Evolutionary conservation across 257 asterid species (phyloP).

Genomic region (Nicotiana attenuata): DNA sequence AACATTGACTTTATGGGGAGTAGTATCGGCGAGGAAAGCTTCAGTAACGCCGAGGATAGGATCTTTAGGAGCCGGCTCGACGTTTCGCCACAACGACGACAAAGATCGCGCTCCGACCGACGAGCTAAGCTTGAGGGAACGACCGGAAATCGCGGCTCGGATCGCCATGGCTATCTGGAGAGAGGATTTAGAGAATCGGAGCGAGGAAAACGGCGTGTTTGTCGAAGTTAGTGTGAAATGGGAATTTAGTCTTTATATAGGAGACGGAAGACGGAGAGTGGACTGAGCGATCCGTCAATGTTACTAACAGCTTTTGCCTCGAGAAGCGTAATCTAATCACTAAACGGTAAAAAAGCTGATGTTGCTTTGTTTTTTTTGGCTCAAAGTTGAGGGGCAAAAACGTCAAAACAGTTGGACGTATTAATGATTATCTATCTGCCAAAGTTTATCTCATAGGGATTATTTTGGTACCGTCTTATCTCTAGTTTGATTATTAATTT

Average conservation of each 20-base stretch:
- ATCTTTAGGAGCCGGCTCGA: slow-evolving; percentile 93
- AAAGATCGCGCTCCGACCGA: slow-evolving; percentile 54
- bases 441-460: neutral
- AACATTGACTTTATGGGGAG: slow-evolving; percentile 82
- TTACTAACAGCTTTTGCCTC: neutral
- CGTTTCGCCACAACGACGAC: slow-evolving; percentile 83
- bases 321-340: neutral
- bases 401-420: neutral
- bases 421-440: neutral
- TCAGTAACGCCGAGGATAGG: slow-evolving; percentile 98
- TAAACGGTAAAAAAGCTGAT: slow-evolving; percentile 6
- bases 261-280: neutral
- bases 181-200: neutral
- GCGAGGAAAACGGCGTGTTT: slow-evolving; percentile 1
- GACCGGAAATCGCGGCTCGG: slow-evolving; percentile 40
- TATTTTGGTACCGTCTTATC: no score
- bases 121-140: slow-evolving; percentile 22
- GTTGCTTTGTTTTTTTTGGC: neutral
- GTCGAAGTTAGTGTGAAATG: neutral
- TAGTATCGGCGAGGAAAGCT: slow-evolving; percentile 89
- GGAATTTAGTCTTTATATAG: neutral
- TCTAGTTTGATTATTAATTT: no score
- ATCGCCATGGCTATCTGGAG: slow-evolving; percentile 40
- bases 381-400: neutral
- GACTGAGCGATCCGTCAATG: slow-evolving; percentile 4